These are phyloP conservation scores for Populus alba DNA, from an alignment of 345 rosid genomes.

Conservation along the genomic window DNA sequence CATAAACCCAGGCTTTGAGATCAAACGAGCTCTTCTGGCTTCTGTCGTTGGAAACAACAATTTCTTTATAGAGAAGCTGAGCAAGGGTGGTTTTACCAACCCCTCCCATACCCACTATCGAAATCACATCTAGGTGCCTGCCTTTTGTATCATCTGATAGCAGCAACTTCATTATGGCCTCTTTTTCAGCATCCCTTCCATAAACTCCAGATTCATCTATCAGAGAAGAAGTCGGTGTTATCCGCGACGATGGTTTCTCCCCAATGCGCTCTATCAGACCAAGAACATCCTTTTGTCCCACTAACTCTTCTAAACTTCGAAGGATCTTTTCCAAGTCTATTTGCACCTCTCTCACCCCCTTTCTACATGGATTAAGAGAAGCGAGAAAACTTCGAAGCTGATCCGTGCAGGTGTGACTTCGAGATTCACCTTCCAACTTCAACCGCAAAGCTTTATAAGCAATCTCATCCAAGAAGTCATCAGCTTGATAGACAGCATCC, in stretches of 20 bases:
- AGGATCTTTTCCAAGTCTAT: not conserved
- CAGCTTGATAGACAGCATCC: slow-evolving; percentile 8
- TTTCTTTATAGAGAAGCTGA: not conserved
- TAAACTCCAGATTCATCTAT: slow-evolving; percentile 21
- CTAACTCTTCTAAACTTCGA: slow-evolving; percentile 10
- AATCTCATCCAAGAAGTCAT: slow-evolving; percentile 10
- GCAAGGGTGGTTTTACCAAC: slow-evolving; percentile 2
- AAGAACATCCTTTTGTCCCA: slow-evolving; percentile 10
- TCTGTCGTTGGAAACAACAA: not conserved
- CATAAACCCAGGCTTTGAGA: slow-evolving; percentile 2
- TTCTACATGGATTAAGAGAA: slow-evolving; percentile 7
- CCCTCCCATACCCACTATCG: slow-evolving; percentile 21
- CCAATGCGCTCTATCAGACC: slow-evolving; percentile 13
- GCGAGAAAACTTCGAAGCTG: not conserved
- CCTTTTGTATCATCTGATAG: not conserved
- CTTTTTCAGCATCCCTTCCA: too few relatives aligned
- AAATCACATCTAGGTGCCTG: slow-evolving; percentile 5
- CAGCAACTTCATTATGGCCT: slow-evolving; percentile 1
- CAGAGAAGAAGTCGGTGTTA: slow-evolving; percentile 13
- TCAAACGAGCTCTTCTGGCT: not conserved
- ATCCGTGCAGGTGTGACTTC: not conserved
- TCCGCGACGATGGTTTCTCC: not conserved
- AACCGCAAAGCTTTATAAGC: not conserved
- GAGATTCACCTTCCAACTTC: not conserved
- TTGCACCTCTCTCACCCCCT: not conserved